A percentile compares a stretch with the other conserved stretches of the same genome.
phyloP scores from a whole-genome alignment of 2,329 filamentous ascomycete genomes.

The Ascochyta lentis region DNA sequence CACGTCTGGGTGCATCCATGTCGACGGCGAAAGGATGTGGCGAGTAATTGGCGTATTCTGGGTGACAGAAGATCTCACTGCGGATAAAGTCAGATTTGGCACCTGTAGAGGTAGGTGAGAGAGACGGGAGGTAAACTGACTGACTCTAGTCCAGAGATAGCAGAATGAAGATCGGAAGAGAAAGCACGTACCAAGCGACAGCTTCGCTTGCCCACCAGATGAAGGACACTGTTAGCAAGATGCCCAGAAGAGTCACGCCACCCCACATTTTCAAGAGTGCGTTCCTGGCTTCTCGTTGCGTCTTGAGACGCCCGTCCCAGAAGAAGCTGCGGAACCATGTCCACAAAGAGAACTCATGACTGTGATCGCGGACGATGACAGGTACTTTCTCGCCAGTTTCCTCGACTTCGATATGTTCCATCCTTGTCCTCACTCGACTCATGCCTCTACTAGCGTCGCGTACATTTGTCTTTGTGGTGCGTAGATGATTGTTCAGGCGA shows the following conservation, averaged over 20 bases:
- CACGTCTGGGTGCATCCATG: slow-evolving; percentile 60
- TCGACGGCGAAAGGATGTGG: slow-evolving; percentile 57
- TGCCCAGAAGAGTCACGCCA: slow-evolving; percentile 49
- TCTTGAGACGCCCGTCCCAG: slow-evolving; percentile 33
- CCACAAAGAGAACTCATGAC: slow-evolving; percentile 28
- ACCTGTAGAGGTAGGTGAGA: background rate
- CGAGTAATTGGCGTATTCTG: slow-evolving; percentile 56
- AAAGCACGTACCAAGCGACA: slow-evolving; percentile 51
- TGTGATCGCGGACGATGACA: slow-evolving; percentile 4
- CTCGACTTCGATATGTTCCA: slow-evolving; percentile 44
- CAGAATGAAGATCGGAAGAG: slow-evolving; percentile 15
- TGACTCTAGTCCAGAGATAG: slow-evolving; percentile 19
- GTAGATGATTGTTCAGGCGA: slow-evolving; percentile 51
- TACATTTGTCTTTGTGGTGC: slow-evolving; percentile 51
- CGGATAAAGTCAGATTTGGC: slow-evolving; percentile 6
- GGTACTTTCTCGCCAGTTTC: slow-evolving; percentile 17
- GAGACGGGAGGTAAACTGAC: slow-evolving; percentile 9
- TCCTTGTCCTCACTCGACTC: slow-evolving; percentile 49
- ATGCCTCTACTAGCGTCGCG: slow-evolving; percentile 54
- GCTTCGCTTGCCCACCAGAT: slow-evolving; percentile 59
- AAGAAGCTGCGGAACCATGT: slow-evolving; percentile 36
- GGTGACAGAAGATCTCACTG: slow-evolving; percentile 59
- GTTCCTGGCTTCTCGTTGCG: slow-evolving; percentile 15
- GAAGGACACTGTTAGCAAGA: slow-evolving; percentile 50
- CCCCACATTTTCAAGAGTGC: slow-evolving; percentile 31